These are phyloP conservation scores for Phylloporus rhodoxanthus DNA, from an alignment of 768 basidiomycete species.

Conservation along the genomic window DNA sequence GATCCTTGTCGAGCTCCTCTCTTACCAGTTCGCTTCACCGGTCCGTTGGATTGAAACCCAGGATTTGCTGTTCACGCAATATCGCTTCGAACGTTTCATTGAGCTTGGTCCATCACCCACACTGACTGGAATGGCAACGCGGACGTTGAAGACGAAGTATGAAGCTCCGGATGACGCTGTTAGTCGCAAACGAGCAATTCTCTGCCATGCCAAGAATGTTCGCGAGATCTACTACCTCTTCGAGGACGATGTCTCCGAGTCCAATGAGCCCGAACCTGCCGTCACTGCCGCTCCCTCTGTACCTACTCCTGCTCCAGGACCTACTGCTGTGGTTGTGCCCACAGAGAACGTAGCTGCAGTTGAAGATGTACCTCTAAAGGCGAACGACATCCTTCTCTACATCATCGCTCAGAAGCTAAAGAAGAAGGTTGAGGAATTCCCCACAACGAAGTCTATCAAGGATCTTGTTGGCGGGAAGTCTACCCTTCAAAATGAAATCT, in stretches of 20 bases:
- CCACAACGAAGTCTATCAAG: constrained; percentile 91
- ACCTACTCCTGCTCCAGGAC: constrained; percentile 37
- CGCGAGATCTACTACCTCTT: constrained; percentile 98
- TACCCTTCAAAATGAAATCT: constrained; percentile 96
- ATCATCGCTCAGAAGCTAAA: constrained; percentile 98
- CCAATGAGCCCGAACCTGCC: constrained; percentile 30
- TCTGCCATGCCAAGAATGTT: constrained; percentile 90
- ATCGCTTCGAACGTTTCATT: constrained; percentile 87
- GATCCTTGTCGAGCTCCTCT: constrained; percentile 92
- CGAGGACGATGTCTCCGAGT: constrained; percentile 66
- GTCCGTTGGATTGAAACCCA: constrained; percentile 99
- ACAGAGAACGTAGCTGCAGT: constrained; percentile 66
- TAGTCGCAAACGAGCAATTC: constrained; percentile 70
- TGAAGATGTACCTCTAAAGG: constrained; percentile 89
- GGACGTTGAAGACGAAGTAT: constrained; percentile 91
- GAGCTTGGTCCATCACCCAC: constrained; percentile 97
- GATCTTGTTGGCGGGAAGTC: constrained; percentile 98
- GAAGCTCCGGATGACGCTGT: constrained; percentile 84
- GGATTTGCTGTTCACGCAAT: constrained; percentile 83
- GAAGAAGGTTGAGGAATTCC: constrained; percentile 86
- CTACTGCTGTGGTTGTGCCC: constrained; percentile 42
- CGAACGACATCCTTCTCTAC: constrained; percentile 77
- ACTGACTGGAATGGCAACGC: constrained; percentile 88
- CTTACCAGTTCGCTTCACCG: constrained; percentile 97
- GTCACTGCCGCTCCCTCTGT: constrained; percentile 36